phyloP scores from a whole-genome alignment of 2,329 filamentous ascomycete genomes.

The Botrytis sinoallii region DNA sequence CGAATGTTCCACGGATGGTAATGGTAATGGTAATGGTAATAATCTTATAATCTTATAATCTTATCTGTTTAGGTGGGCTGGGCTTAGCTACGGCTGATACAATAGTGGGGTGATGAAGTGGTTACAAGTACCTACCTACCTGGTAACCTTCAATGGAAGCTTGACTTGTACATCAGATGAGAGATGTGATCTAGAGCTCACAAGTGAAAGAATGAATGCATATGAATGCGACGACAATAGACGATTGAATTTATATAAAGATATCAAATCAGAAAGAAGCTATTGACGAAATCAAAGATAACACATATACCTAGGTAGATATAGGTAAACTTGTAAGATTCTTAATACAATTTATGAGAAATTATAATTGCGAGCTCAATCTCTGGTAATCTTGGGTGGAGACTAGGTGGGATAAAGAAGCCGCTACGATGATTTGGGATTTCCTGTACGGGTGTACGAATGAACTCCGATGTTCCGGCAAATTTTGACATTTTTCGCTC shows the following conservation, averaged over 20 bases:
- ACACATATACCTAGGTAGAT: background rate
- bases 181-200: background rate
- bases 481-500: background rate
- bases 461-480: background rate
- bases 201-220: background rate
- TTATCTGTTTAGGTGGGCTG: background rate
- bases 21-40: background rate
- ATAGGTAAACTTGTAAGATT: background rate
- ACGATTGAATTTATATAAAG: background rate
- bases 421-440: background rate
- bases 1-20: background rate
- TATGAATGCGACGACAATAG: background rate
- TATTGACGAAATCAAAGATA: background rate
- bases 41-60: background rate
- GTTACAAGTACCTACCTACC: background rate
- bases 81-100: background rate
- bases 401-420: background rate
- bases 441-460: background rate
- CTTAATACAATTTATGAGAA: background rate
- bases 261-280: background rate
- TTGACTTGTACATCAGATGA: background rate
- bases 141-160: background rate
- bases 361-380: background rate
- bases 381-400: background rate
- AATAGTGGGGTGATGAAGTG: slow-evolving; percentile 3